These are phyloP conservation scores for Beauveria caledonica DNA, from an alignment of 2,329 filamentous ascomycete species.

Conservation along the genomic window DNA sequence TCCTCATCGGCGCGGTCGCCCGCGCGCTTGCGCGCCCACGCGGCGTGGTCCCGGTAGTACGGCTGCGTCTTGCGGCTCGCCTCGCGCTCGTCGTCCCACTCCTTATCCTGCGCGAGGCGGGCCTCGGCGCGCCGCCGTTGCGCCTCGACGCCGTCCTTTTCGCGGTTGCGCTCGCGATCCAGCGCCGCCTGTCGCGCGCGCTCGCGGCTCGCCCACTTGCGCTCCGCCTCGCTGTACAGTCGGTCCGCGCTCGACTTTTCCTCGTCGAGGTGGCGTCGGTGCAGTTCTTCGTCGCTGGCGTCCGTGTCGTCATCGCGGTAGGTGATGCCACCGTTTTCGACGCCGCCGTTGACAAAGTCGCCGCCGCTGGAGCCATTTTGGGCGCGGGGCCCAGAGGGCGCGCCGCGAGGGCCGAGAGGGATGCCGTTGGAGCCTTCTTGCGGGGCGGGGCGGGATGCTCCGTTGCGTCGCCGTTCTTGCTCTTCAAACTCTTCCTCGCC, in stretches of 20 bases:
- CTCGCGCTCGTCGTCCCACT: constrained; percentile 91
- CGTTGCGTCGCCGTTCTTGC: constrained; percentile 68
- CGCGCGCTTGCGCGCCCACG: constrained; percentile 76
- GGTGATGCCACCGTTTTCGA: constrained; percentile 43
- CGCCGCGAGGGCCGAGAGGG: constrained; percentile 33
- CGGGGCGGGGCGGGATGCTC: constrained; percentile 50
- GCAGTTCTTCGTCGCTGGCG: constrained; percentile 78
- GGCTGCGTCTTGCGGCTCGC: constrained; percentile 60
- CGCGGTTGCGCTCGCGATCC: constrained; percentile 74
- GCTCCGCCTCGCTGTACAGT: constrained; percentile 74
- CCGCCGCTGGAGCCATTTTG: constrained; percentile 54
- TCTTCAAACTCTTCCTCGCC: constrained; percentile 90
- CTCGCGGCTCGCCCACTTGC: constrained; percentile 86
- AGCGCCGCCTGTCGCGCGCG: constrained; percentile 74
- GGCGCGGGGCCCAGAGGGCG: constrained; percentile 56
- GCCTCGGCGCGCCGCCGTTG: constrained; percentile 60
- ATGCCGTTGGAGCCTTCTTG: constrained; percentile 57
- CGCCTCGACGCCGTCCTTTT: constrained; percentile 64
- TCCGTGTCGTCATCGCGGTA: constrained; percentile 78
- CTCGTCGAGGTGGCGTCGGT: constrained; percentile 62
- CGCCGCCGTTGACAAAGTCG: constrained; percentile 63
- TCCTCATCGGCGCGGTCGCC: constrained; percentile 66
- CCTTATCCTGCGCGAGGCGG: constrained; percentile 52
- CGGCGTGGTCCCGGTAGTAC: constrained; percentile 80
- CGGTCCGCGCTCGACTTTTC: constrained; percentile 70